phyloP scores from a whole-genome alignment of 2,329 filamentous ascomycete species.

The Colletotrichum tanaceti region DNA sequence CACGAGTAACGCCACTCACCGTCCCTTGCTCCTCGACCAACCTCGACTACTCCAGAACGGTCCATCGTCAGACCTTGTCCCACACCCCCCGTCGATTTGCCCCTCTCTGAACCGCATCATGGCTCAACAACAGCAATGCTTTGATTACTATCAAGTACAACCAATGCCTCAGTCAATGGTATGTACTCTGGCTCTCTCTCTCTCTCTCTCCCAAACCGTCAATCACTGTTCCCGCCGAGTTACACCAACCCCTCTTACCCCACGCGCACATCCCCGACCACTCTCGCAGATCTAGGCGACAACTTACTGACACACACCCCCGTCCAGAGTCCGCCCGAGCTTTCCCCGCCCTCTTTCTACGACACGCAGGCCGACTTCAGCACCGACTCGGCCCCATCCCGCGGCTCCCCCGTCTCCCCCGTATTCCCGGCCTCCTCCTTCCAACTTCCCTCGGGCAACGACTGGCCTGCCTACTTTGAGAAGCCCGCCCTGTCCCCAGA shows the following conservation, averaged over 20 bases:
- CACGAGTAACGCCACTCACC: conserved; percentile 31
- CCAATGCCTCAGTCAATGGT: conserved; percentile 38
- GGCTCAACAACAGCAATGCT: conserved; percentile 38
- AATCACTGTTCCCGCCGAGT: conserved; percentile 6
- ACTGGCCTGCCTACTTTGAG: conserved; percentile 48
- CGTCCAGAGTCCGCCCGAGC: conserved; percentile 35
- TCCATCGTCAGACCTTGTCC: conserved; percentile 3
- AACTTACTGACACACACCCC: conserved; percentile 30
- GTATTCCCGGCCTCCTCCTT: conserved; percentile 47
- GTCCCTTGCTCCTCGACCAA: background rate
- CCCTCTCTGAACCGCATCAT: conserved; percentile 34
- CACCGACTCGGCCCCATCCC: conserved; percentile 52
- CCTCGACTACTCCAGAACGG: conserved; percentile 5
- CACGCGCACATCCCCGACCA: background rate
- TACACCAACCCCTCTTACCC: background rate
- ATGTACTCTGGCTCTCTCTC: conserved; percentile 1
- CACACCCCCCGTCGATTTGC: conserved; percentile 14
- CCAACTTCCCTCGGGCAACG: conserved; percentile 43
- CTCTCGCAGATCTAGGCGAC: background rate
- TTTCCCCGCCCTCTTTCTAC: conserved; percentile 42
- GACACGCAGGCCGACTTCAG: conserved; percentile 47
- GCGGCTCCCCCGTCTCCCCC: conserved; percentile 47
- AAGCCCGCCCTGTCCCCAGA: conserved; percentile 46
- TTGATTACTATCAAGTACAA: conserved; percentile 37
- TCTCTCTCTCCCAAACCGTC: background rate